These are phyloP conservation scores for Rhizoclosmatium globosum DNA, from an alignment of 192 early-diverging fungal genomes.

Conservation along the genomic window DNA sequence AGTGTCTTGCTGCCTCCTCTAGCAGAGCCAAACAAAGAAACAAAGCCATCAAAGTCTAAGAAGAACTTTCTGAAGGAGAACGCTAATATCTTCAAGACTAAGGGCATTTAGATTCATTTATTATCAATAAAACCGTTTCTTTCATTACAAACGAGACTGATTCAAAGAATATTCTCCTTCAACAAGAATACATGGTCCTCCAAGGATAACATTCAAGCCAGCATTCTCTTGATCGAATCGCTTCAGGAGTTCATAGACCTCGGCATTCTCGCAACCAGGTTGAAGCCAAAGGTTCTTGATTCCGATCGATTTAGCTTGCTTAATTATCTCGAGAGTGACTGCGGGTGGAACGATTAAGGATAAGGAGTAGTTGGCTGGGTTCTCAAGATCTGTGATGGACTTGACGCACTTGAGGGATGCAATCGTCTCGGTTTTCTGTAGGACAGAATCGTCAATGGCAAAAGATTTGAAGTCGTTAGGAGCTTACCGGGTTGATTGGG, in stretches of 20 bases:
- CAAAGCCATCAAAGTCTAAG: background rate
- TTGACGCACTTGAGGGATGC: constrained; percentile 18
- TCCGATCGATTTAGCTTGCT: constrained; percentile 66
- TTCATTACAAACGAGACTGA: background rate
- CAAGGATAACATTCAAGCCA: constrained; percentile 61
- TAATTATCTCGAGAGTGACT: constrained; percentile 65
- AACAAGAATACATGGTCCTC: constrained; percentile 76
- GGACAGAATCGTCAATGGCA: background rate
- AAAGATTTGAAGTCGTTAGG: background rate
- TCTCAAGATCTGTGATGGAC: constrained; percentile 22
- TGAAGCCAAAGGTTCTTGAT: constrained; percentile 77
- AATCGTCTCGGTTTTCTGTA: constrained; percentile 20
- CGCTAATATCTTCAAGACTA: background rate
- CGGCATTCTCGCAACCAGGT: constrained; percentile 70
- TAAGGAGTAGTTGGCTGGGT: constrained; percentile 52
- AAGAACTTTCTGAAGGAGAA: constrained; percentile 35
- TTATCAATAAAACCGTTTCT: background rate
- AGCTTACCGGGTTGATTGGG: constrained; percentile 54
- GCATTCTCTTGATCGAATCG: constrained; percentile 26
- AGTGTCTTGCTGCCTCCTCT: constrained; percentile 11
- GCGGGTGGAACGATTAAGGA: constrained; percentile 78
- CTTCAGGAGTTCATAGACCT: constrained; percentile 57
- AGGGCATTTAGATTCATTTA: background rate
- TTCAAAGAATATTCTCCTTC: constrained; percentile 38
- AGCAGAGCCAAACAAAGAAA: background rate